Evolutionary conservation across 208 protist genomes (phyloP).

Genomic region (Wallacemonas sp.): DNA sequence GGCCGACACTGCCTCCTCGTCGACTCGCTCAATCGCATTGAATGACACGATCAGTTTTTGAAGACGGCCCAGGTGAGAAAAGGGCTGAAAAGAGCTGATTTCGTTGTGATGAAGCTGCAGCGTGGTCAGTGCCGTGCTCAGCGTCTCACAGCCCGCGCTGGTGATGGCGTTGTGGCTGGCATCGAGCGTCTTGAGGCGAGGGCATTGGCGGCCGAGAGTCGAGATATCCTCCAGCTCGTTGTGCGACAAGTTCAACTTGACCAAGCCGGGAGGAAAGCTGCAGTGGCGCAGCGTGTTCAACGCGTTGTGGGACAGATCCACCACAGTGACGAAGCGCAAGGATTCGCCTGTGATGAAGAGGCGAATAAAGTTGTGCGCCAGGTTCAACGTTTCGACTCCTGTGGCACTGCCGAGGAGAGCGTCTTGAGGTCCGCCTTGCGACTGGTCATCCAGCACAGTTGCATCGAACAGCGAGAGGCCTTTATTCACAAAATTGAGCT

Average conservation of each 20-base stretch:
- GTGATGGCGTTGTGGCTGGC: slow-evolving; percentile 64
- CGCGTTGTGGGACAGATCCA: slow-evolving; percentile 76
- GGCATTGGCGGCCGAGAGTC: slow-evolving; percentile 31
- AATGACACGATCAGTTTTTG: slow-evolving; percentile 42
- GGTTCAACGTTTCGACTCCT: slow-evolving; percentile 46
- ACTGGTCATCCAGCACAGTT: slow-evolving; percentile 14
- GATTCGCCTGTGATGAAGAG: slow-evolving; percentile 59
- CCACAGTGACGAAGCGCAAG: slow-evolving; percentile 38
- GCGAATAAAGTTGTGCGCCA: slow-evolving; percentile 74
- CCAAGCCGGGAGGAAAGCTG: slow-evolving; percentile 47
- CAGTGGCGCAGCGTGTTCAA: slow-evolving; percentile 35
- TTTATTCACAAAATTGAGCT: slow-evolving; percentile 68
- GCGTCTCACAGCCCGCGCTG: slow-evolving; percentile 28
- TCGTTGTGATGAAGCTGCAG: slow-evolving; percentile 48
- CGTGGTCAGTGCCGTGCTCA: slow-evolving; percentile 38
- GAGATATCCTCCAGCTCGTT: slow-evolving; percentile 51
- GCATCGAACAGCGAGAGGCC: slow-evolving; percentile 77
- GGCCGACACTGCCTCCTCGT: slow-evolving; percentile 23
- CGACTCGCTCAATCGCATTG: slow-evolving; percentile 38
- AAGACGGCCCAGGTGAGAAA: slow-evolving; percentile 35
- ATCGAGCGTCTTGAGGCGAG: slow-evolving; percentile 58
- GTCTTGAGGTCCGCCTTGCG: slow-evolving; percentile 18
- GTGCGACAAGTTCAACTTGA: slow-evolving; percentile 48
- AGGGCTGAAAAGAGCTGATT: slow-evolving; percentile 43
- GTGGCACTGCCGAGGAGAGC: slow-evolving; percentile 4